Base-by-base conservation (phyloP, 441 rosid species). In the Pelargonium cotyledonis region DNA sequence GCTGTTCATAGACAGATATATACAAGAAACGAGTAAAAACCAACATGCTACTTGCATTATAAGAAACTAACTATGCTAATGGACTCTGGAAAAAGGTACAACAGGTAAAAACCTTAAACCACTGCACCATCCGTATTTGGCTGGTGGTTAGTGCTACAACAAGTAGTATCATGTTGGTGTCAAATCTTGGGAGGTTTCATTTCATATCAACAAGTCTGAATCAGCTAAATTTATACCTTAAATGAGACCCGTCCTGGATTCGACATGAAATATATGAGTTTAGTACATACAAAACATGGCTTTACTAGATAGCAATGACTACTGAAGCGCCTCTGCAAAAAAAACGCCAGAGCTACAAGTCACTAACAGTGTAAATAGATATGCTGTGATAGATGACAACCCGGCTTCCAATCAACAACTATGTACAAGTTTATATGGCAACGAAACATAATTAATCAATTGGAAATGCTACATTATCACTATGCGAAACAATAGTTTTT, bases 251-350 rank as follows among this genome's bases (percentile, higher is more conserved):
- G n/a, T 3, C 15, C n/a, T 2, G 53, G 53, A 10, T 47, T 4
- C 38, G 38, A 35, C n/a, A 47, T 26, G 31, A 26, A 0, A 26
- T 26, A 47, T 10, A 47, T 11, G n/a, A 47, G 15, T n/a, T 35
- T 0, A 35, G 18, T 12, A 12, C 15, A 51, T 16, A 51, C 19
- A 51, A 16, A n/a, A 51, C 58, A 51, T n/a, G 15, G 58, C 58
- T 51, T 51, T 51, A 51, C 58, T n/a, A 16, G 58, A 51, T 16
- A 51, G 58, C 15, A 51, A 51, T 51, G 58, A n/a, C 19, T 51
- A 51, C 58, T 12, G 18, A 47, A 2, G 58, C n/a, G 58, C 58
- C 58, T 4, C 16, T 3, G 58, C 58, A 47, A 51, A 51, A 51
- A 51, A 14, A n/a, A 49, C 3, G 38, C 38, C 6, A 35, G 38